Evolutionary conservation across 2,329 filamentous ascomycete species (phyloP).

Genomic region (Fusarium ambrosium): DNA sequence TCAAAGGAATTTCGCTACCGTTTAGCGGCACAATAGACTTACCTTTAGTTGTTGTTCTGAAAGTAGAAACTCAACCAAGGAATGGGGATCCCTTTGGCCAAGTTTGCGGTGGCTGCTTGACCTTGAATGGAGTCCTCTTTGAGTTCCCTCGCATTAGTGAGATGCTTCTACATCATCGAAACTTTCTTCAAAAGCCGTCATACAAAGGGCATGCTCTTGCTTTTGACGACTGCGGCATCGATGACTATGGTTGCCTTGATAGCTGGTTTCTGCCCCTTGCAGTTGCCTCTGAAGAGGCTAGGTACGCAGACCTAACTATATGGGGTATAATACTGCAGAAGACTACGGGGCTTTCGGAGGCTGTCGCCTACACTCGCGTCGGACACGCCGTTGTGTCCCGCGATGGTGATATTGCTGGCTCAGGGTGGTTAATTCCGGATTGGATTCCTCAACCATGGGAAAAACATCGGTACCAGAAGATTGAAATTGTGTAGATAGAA

Average conservation of each 20-base stretch:
- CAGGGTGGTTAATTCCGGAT: not conserved
- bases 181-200: fast-evolving
- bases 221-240: not conserved
- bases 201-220: not conserved
- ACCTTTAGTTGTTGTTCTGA: no score
- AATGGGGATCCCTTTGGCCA: not conserved
- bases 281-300: not conserved
- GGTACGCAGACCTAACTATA: not conserved
- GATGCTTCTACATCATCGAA: not conserved
- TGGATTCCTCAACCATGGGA: not conserved
- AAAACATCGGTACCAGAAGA: not conserved
- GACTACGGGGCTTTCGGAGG: no score
- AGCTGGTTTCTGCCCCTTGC: not conserved
- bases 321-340: not conserved
- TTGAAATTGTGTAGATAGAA: not conserved
- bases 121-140: not conserved
- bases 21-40: no score
- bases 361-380: not conserved
- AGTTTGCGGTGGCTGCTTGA: not conserved
- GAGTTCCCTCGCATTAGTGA: not conserved
- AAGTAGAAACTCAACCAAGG: not conserved
- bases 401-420: not conserved
- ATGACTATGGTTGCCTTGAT: not conserved
- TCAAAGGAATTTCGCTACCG: no score
- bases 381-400: not conserved